Conservation (phyloP, 164 flowering plant genomes). For the Piper betle region DNA sequence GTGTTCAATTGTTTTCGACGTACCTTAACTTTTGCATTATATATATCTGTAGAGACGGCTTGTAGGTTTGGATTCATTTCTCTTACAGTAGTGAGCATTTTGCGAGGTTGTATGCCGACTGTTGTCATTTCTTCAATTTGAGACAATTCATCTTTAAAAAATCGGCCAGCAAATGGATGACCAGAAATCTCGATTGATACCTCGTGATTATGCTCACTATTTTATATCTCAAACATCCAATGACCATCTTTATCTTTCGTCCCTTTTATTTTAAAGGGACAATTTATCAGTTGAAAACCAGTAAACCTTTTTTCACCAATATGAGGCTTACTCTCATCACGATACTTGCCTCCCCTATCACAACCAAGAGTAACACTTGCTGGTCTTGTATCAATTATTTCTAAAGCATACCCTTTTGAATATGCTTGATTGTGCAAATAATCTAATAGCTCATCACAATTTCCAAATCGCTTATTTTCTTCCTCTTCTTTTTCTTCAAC, state of each 20-base stretch:
- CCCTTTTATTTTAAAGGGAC: background rate
- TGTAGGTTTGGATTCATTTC: background rate
- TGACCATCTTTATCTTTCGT: background rate
- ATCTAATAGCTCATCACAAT: no score
- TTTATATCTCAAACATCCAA: background rate
- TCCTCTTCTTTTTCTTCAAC: no score
- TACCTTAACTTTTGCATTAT: slow-evolving; percentile 30
- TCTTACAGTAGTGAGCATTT: background rate
- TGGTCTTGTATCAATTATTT: no score
- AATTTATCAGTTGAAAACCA: background rate
- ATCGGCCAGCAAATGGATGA: background rate
- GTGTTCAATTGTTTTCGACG: slow-evolving; percentile 19
- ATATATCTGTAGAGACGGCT: slow-evolving; percentile 7
- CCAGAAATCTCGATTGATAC: background rate
- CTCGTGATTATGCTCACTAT: background rate
- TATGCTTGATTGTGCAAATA: no score
- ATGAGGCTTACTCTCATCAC: no score
- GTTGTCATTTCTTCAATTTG: background rate
- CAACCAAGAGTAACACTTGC: no score
- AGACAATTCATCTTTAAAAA: background rate
- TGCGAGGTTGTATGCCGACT: background rate
- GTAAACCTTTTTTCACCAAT: no score
- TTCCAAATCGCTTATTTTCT: no score
- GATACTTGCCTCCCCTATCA: no score
- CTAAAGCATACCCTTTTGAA: no score